Conservation (phyloP, 768 basidiomycete species). For the Boletus bicolor region DNA sequence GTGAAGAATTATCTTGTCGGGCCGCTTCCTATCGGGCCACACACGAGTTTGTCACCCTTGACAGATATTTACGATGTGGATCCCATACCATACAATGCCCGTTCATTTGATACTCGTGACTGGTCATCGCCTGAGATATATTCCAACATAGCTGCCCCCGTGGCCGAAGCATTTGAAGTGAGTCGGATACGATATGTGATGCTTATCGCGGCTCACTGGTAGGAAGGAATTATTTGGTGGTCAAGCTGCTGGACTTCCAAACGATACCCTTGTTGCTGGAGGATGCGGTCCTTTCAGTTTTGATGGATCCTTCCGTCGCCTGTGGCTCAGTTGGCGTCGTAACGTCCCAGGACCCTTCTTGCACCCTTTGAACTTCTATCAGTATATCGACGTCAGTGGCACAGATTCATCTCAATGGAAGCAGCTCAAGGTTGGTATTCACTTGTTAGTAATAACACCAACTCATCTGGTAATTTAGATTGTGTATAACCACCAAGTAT, state of each 20-base stretch:
- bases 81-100: conserved; percentile 53
- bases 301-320: conserved; percentile 56
- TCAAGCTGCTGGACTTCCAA: conserved; percentile 39
- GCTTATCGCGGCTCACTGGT: neutral
- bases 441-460: neutral
- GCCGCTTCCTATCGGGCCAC: conserved; percentile 45
- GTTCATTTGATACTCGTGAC: conserved; percentile 33
- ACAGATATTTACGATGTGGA: conserved; percentile 52
- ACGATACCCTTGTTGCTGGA: conserved; percentile 48
- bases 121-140: conserved; percentile 30
- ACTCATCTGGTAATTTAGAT: conserved; percentile 31
- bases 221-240: conserved; percentile 49
- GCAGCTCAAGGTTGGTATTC: conserved; percentile 41
- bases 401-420: conserved; percentile 52
- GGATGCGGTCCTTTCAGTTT: conserved; percentile 52
- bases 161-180: conserved; percentile 43
- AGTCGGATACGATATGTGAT: neutral
- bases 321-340: conserved; percentile 50
- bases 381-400: conserved; percentile 55
- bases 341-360: conserved; percentile 51
- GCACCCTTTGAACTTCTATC: conserved; percentile 54
- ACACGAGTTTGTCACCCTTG: conserved; percentile 41
- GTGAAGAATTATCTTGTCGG: conserved; percentile 58
- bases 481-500: conserved; percentile 60
- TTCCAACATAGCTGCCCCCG: conserved; percentile 31